phyloP scores from a whole-genome alignment of 768 basidiomycete genomes.

The Hericium alpestre region DNA sequence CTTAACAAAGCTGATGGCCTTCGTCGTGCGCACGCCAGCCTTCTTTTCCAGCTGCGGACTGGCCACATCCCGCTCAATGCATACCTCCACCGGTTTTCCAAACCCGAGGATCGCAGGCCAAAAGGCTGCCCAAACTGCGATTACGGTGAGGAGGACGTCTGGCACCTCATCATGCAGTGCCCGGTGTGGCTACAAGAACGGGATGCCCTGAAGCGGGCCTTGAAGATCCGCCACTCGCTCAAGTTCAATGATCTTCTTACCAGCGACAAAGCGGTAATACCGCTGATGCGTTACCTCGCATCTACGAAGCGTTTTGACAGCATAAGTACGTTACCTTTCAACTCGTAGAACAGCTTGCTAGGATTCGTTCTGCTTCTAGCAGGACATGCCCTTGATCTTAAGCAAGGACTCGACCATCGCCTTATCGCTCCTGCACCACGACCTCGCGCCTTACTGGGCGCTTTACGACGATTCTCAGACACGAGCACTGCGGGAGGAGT shows the following conservation, averaged over 20 bases:
- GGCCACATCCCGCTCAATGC: not conserved
- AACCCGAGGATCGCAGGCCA: not conserved
- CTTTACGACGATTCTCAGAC: too few relatives aligned
- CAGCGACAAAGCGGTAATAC: not conserved
- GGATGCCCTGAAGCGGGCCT: not conserved
- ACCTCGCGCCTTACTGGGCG: too few relatives aligned
- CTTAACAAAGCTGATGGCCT: not conserved
- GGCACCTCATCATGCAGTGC: not conserved
- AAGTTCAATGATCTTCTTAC: not conserved
- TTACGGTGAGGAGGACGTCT: not conserved
- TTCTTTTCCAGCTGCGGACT: not conserved
- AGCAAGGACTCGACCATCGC: too few relatives aligned
- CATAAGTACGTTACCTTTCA: not conserved
- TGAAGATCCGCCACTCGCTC: not conserved
- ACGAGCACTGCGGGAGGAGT: too few relatives aligned
- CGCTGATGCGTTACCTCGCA: not conserved
- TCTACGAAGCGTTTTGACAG: not conserved
- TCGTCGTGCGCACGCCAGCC: not conserved
- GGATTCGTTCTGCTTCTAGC: too few relatives aligned
- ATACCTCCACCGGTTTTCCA: not conserved
- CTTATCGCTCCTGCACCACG: too few relatives aligned
- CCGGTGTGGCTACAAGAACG: not conserved
- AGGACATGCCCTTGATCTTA: too few relatives aligned
- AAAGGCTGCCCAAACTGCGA: not conserved
- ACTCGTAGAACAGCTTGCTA: not conserved